These are phyloP conservation scores for Solanum arcanum DNA, from an alignment of 257 asterid genomes.

Conservation along the genomic window DNA sequence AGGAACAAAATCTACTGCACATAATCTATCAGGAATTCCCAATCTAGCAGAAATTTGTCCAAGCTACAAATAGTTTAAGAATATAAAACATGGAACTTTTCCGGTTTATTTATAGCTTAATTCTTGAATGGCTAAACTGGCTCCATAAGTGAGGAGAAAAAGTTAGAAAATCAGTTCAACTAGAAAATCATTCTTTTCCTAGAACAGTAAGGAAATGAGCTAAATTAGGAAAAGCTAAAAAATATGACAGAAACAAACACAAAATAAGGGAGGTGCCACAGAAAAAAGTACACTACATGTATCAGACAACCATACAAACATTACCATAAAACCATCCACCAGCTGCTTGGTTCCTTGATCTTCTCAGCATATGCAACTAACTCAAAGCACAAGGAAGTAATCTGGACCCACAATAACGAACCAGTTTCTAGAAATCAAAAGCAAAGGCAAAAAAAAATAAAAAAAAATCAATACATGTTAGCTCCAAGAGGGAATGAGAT, in stretches of 20 bases:
- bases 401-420: neutral
- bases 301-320: neutral
- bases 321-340: neutral
- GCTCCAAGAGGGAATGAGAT: neutral
- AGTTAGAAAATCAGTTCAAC: neutral
- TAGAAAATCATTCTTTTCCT: neutral
- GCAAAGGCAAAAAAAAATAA: neutral
- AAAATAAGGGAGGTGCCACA: neutral
- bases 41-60: neutral
- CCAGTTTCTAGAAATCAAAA: neutral
- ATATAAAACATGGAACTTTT: neutral
- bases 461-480: neutral
- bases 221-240: neutral
- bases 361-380: neutral
- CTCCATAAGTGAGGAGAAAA: neutral
- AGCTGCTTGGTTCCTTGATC: neutral
- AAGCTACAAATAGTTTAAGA: neutral
- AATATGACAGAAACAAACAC: neutral
- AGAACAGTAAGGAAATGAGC: neutral
- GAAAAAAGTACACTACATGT: neutral
- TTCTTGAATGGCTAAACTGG: neutral
- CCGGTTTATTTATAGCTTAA: neutral
- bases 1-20: neutral
- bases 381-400: neutral
- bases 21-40: neutral